phyloP scores from a whole-genome alignment of 129 eudicot species.

The Tanacetum coccineum region DNA sequence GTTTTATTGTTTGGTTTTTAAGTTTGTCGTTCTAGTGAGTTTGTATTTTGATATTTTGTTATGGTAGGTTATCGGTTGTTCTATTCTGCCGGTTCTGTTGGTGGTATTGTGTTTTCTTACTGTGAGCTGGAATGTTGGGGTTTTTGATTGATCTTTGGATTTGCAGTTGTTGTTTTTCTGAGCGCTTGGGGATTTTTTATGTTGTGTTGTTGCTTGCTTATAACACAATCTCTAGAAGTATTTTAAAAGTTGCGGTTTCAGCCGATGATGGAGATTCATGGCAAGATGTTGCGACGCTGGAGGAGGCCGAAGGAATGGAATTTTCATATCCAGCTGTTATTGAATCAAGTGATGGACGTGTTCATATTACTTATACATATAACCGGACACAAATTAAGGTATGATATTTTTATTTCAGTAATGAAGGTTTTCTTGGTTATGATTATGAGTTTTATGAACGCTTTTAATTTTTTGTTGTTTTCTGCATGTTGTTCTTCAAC shows the following conservation, averaged over 20 bases:
- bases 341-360: constrained; percentile 57
- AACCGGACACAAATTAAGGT: constrained; percentile 88
- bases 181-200: no score
- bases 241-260: constrained; percentile 65
- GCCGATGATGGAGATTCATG: constrained; percentile 74
- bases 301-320: constrained; percentile 67
- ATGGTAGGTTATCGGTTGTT: no score
- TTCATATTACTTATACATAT: constrained; percentile 81
- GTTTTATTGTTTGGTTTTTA: no score
- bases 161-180: no score
- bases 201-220: constrained; percentile 76
- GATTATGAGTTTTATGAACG: neutral
- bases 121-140: no score
- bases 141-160: no score
- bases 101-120: no score
- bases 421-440: constrained; percentile 2
- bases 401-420: neutral
- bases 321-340: constrained; percentile 92
- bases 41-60: no score
- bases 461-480: constrained; percentile 12
- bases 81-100: no score
- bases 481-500: constrained; percentile 55
- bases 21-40: no score
- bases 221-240: constrained; percentile 66
- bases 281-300: constrained; percentile 61